Percentiles rank a stretch among this genome's conserved stretches.
These are phyloP conservation scores for Hypholoma fasciculare DNA, from an alignment of 768 basidiomycete genomes.

Conservation along the genomic window DNA sequence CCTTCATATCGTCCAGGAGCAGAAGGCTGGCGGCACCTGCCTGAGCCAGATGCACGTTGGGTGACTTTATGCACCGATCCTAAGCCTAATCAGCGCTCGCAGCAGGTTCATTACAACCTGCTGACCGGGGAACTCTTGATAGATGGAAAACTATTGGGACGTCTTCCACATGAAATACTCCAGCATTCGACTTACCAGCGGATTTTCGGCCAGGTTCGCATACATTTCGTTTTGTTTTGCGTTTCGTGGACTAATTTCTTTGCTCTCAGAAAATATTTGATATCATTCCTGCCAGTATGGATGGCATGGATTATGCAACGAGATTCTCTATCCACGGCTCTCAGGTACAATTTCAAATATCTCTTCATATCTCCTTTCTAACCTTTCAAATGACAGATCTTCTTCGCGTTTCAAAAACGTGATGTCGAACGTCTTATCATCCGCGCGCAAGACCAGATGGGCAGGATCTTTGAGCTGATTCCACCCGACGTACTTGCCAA, in stretches of 20 bases:
- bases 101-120: slow-evolving; percentile 39
- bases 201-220: slow-evolving; percentile 34
- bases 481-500: slow-evolving; percentile 24
- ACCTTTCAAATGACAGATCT: slow-evolving; percentile 21
- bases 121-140: slow-evolving; percentile 41
- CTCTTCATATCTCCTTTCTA: background rate
- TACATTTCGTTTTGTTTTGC: background rate
- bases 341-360: slow-evolving; percentile 8
- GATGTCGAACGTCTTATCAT: slow-evolving; percentile 26
- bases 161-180: slow-evolving; percentile 33
- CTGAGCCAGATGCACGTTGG: slow-evolving; percentile 19
- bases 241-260: background rate
- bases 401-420: slow-evolving; percentile 23
- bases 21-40: slow-evolving; percentile 8
- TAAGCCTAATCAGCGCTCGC: slow-evolving; percentile 11
- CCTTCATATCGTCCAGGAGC: slow-evolving; percentile 21
- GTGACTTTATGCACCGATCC: slow-evolving; percentile 22
- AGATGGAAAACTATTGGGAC: slow-evolving; percentile 37
- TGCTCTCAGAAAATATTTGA: slow-evolving; percentile 28
- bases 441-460: slow-evolving; percentile 18
- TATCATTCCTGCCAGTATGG: slow-evolving; percentile 31
- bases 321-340: slow-evolving; percentile 17
- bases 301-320: slow-evolving; percentile 34
- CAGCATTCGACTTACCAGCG: slow-evolving; percentile 31
- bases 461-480: slow-evolving; percentile 31